Conservation (phyloP, 1,284 basidiomycete species). For the Ganoderma lingzhi region DNA sequence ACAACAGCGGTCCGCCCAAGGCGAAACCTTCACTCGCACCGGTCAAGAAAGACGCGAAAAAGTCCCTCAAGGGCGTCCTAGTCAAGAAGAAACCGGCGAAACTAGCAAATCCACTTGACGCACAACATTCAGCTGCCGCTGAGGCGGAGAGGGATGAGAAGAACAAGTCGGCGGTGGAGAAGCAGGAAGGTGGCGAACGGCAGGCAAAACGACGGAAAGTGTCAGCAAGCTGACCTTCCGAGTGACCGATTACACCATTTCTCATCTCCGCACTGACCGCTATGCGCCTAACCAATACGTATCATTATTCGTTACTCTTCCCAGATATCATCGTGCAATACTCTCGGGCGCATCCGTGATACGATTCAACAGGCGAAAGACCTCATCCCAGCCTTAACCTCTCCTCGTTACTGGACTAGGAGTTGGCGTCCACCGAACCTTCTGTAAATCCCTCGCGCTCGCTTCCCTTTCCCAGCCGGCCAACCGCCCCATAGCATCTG, state of each 20-base stretch:
- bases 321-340: slow-evolving; percentile 4
- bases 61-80: slow-evolving; percentile 76
- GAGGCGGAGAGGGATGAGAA: slow-evolving; percentile 7
- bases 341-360: not conserved
- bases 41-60: slow-evolving; percentile 65
- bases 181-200: slow-evolving; percentile 19
- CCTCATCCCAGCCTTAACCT: slow-evolving; percentile 36
- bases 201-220: slow-evolving; percentile 30
- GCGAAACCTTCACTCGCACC: slow-evolving; percentile 43
- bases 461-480: slow-evolving; percentile 65
- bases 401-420: slow-evolving; percentile 54
- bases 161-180: slow-evolving; percentile 14
- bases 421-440: slow-evolving; percentile 84
- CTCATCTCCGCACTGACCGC: not conserved
- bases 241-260: not conserved
- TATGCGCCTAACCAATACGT: slow-evolving; percentile 14
- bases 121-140: slow-evolving; percentile 8
- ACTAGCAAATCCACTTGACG: slow-evolving; percentile 35
- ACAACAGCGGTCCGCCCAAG: slow-evolving; percentile 26
- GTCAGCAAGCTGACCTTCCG: slow-evolving; percentile 21
- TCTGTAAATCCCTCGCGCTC: slow-evolving; percentile 67
- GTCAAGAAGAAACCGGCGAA: slow-evolving; percentile 74
- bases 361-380: slow-evolving; percentile 9
- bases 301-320: slow-evolving; percentile 22
- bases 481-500: slow-evolving; percentile 72